Evolutionary conservation across 768 basidiomycete species (phyloP), one percentile per base, ranked within the genome.

Genomic region (Cystofilobasidium ferigula): DNA sequence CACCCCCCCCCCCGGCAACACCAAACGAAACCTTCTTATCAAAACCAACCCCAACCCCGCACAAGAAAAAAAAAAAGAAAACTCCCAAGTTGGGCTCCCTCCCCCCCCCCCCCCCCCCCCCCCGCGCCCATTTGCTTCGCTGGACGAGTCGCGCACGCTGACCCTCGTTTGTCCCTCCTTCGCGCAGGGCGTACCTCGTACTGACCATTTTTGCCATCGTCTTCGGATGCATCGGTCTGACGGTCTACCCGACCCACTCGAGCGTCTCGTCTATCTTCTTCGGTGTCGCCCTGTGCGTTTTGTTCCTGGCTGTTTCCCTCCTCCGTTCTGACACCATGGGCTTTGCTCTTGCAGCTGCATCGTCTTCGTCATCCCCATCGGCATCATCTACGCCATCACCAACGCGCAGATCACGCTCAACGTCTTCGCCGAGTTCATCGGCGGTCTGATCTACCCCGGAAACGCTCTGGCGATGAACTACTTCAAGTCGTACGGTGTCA

Each of bases 351-450:
- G 60, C 73, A 80, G n/a, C 45, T 74, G 78, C 0, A 69, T 86
- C 47, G 65, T 74, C 53, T 70, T 72, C 61, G 63, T 75, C 26
- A 71, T 92, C 56, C 89, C 89, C 16, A 83, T 86, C 62, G 87
- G 87, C 70, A 57, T 64, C 56, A 43, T 59, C 43, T 28, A 38
- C 12, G 30, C 64, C 73, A 76, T 45, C 73, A 79, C 20, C 24
- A 56, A 57, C 36, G 45, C 47, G 5, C 45, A 68, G 38, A 42
- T 68, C 57, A 68, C 67, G 9, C 62, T 68, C 12, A 68, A 68
- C 47, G 67, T 71, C 22, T 65, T 70, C 38, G 77, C 78, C 13
- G 79, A 80, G 71, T 72, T 79, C 64, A 76, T 78, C 56, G 75
- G 74, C 51, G 77, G 77, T 51, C 69, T 74, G 32, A 72, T 74